Base-by-base conservation (phyloP, 2,329 filamentous ascomycete genomes). In the Sporothrix protearum region DNA sequence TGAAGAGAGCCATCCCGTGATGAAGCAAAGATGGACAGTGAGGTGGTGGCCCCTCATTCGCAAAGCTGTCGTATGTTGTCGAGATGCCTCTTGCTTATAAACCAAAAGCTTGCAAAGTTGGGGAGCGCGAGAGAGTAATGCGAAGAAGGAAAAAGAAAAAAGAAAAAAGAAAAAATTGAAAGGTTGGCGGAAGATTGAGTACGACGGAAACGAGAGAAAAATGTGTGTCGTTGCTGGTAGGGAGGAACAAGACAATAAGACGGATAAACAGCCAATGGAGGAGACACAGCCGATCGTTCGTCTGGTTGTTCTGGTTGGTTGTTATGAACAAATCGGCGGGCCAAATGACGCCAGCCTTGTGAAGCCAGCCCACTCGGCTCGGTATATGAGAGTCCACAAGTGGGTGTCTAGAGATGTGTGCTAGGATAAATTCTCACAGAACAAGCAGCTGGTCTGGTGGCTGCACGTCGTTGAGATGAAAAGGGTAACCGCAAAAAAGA, bases 291-390 rank as follows among this genome's bases (percentile, higher is more conserved):
- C 45, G 25, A 36, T 51, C 45, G 25, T 30, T 28, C 10, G 9
- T 28, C n/a, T 30, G 28, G 63, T 45, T 49, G 28, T 8, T 28
- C 68, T 72, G 67, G n/a, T n/a, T 30, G 28, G 63, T 45, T 49
- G 28, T 8, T 28, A 71, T 72, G 67, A 69, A 69, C 66, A 66
- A 66, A 72, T 72, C 14, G 39, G n/a, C 25, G 47, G 19, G 3
- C 71, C 1, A 63, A 61, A 71, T 71, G 70, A 71, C 70, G 70
- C 55, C 64, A 71, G 45, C 36, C n/a, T 39, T 42, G 53, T 36
- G 16, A 36, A 45, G 22, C 66, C 42, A 63, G 45, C 19, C 57
- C 22, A 53, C 49, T 12, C 2, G n/a, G n/a, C n/a, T n/a, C n/a
- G n/a, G n/a, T n/a, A n/a, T 47, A 3, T 12, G 19, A 4, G 42